phyloP scores from a whole-genome alignment of 1,284 basidiomycete species.

The Austroboletus novae-zelandiae region DNA sequence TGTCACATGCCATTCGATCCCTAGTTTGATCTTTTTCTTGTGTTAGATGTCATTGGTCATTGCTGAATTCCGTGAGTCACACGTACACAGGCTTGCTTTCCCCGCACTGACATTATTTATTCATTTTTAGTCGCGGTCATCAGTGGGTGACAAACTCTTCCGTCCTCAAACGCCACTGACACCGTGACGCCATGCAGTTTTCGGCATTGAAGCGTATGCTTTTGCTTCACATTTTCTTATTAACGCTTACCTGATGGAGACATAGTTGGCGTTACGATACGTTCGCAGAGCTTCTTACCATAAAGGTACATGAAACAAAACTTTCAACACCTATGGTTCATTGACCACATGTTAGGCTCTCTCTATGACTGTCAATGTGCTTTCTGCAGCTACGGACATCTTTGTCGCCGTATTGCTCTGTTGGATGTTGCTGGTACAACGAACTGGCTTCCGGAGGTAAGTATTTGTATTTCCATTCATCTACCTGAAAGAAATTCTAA shows the following conservation, averaged over 20 bases:
- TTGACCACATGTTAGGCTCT: conserved; percentile 30
- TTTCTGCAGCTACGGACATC: conserved; percentile 60
- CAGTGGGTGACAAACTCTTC: conserved; percentile 15
- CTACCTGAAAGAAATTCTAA: not conserved
- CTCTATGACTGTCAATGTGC: conserved; percentile 55
- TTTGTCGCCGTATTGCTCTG: conserved; percentile 54
- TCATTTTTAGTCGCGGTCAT: conserved; percentile 16
- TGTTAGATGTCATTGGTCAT: conserved; percentile 39
- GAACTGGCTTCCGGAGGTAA: conserved; percentile 54
- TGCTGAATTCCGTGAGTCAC: conserved; percentile 52
- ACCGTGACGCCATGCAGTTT: conserved; percentile 32
- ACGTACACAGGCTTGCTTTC: not conserved
- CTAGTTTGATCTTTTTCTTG: conserved; percentile 2
- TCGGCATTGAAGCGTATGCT: conserved; percentile 39
- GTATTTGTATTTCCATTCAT: conserved; percentile 1
- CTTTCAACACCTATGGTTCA: no score
- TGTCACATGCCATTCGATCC: not conserved
- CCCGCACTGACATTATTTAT: conserved; percentile 5
- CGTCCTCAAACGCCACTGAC: conserved; percentile 1
- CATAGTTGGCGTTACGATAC: conserved; percentile 35
- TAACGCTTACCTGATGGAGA: not conserved
- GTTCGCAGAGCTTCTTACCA: conserved; percentile 37
- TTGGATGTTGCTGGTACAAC: conserved; percentile 48
- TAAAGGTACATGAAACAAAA: conserved; percentile 24
- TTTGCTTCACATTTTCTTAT: not conserved